Evolutionary conservation across 2,329 filamentous ascomycete species (phyloP).

Genomic region (Ophiosphaerella korrae): DNA sequence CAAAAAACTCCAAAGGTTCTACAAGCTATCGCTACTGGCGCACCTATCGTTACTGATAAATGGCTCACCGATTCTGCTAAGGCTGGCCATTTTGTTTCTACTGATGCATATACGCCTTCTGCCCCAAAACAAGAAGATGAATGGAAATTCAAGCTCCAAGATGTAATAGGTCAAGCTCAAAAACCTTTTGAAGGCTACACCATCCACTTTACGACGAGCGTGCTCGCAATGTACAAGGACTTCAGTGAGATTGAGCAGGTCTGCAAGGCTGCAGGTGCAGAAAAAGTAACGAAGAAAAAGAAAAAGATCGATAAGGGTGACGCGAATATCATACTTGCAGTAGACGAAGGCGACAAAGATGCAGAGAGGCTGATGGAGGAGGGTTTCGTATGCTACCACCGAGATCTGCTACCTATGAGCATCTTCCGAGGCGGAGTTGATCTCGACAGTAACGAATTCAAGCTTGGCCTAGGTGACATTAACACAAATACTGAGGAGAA

Average conservation of each 20-base stretch:
- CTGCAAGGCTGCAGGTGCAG: slow-evolving; percentile 46
- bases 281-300: slow-evolving; percentile 29
- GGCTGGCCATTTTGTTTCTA: slow-evolving; percentile 43
- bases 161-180: slow-evolving; percentile 41
- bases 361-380: slow-evolving; percentile 38
- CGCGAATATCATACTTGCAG: slow-evolving; percentile 47
- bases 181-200: slow-evolving; percentile 55
- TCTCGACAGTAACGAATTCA: slow-evolving; percentile 48
- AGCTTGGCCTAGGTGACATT: slow-evolving; percentile 13
- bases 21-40: slow-evolving; percentile 49
- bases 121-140: slow-evolving; percentile 43
- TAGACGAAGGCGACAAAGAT: slow-evolving; percentile 44
- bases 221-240: slow-evolving; percentile 37
- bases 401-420: slow-evolving; percentile 50
- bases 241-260: slow-evolving; percentile 50
- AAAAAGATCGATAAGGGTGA: slow-evolving; percentile 28
- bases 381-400: slow-evolving; percentile 47
- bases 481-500: slow-evolving; percentile 8
- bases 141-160: slow-evolving; percentile 45
- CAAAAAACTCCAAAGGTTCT: slow-evolving; percentile 54
- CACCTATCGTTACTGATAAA: slow-evolving; percentile 53
- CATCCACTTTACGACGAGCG: slow-evolving; percentile 55
- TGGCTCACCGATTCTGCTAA: slow-evolving; percentile 52
- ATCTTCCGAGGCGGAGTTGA: slow-evolving; percentile 52
- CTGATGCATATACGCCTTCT: slow-evolving; percentile 40